These are phyloP conservation scores for Nicotiana attenuata DNA, from an alignment of 257 asterid species.

Conservation along the genomic window DNA sequence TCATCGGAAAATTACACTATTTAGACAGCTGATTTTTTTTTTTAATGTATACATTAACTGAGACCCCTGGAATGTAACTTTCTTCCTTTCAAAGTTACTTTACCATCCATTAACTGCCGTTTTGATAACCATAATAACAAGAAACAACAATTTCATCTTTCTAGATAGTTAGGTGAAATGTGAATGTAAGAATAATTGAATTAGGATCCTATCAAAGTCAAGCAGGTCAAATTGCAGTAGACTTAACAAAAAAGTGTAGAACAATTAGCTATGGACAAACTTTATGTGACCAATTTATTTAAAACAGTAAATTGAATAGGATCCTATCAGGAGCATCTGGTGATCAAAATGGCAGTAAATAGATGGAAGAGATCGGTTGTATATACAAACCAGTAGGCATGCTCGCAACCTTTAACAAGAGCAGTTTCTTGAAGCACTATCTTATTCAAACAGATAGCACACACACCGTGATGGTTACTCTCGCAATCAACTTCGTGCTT, in stretches of 20 bases:
- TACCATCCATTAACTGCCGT: background rate
- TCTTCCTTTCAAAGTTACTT: background rate
- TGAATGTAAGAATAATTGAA: background rate
- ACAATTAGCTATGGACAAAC: background rate
- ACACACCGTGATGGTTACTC: conserved; percentile 48
- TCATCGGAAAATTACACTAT: no score
- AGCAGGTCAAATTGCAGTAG: background rate
- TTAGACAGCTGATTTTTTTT: no score
- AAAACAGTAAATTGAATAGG: background rate
- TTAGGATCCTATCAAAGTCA: background rate
- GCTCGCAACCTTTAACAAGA: conserved; percentile 99
- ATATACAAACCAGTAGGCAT: conserved; percentile 87
- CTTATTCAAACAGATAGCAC: conserved; percentile 78
- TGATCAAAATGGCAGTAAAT: conserved; percentile 4
- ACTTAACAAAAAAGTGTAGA: background rate
- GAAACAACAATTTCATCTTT: background rate
- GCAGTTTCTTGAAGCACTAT: conserved; percentile 83
- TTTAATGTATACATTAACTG: no score
- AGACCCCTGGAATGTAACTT: background rate
- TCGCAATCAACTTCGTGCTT: conserved; percentile 19
- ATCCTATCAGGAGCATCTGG: background rate
- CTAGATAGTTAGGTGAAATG: background rate
- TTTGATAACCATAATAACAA: background rate
- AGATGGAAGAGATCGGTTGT: conserved; percentile 7
- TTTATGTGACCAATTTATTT: background rate